Conservation (phyloP, 768 basidiomycete genomes). For the Xerocomellus chrysenteron region DNA sequence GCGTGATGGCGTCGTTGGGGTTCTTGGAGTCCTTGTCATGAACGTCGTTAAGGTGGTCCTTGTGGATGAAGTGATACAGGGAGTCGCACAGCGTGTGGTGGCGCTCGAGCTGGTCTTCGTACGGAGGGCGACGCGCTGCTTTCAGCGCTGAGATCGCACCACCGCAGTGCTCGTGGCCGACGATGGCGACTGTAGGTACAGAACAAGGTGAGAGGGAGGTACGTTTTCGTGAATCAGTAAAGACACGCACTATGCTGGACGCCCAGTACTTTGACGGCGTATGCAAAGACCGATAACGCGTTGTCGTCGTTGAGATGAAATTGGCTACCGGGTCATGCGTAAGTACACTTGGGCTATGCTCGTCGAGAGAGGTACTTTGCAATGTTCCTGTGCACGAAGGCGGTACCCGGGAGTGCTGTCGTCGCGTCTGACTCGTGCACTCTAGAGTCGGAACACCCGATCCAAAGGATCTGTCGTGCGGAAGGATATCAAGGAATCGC, state of each 20-base stretch:
- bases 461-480: slow-evolving; percentile 61
- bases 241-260: slow-evolving; percentile 67
- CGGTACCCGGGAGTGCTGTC: slow-evolving; percentile 68
- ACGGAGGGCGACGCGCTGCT: background rate
- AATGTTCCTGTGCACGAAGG: slow-evolving; percentile 85
- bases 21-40: slow-evolving; percentile 23
- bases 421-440: slow-evolving; percentile 79
- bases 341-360: background rate
- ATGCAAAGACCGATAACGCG: slow-evolving; percentile 66
- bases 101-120: background rate
- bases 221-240: background rate
- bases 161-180: slow-evolving; percentile 82
- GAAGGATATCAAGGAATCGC: background rate
- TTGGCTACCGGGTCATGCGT: slow-evolving; percentile 46
- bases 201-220: slow-evolving; percentile 2
- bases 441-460: slow-evolving; percentile 83
- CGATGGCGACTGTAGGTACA: slow-evolving; percentile 58
- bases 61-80: slow-evolving; percentile 6
- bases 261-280: slow-evolving; percentile 64
- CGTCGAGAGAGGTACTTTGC: slow-evolving; percentile 59
- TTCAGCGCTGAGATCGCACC: slow-evolving; percentile 51
- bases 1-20: slow-evolving; percentile 51
- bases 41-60: slow-evolving; percentile 27
- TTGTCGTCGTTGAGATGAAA: slow-evolving; percentile 69
- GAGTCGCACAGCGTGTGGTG: slow-evolving; percentile 16